Conservation (phyloP, 495 filamentous ascomycete genomes). For the Cladorrhinum samala region DNA sequence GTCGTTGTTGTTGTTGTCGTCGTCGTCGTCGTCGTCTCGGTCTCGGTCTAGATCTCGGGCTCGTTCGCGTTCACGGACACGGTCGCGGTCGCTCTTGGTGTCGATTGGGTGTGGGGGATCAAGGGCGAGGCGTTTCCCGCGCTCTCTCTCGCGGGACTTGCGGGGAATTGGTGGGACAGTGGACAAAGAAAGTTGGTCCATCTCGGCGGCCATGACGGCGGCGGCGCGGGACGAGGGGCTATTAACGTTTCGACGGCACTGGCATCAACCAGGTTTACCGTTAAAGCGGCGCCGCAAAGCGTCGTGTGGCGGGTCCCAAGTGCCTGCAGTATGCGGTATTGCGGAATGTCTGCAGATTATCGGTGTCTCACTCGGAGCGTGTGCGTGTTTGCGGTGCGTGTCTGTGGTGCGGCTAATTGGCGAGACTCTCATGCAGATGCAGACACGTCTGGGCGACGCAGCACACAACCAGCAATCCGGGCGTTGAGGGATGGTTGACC, state of each 20-base stretch:
- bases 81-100: constrained; percentile 7
- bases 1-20: too few relatives aligned
- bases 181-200: constrained; percentile 20
- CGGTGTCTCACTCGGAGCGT: constrained; percentile 13
- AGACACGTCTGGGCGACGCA: constrained; percentile 15
- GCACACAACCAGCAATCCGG: too few relatives aligned
- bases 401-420: constrained; percentile 22
- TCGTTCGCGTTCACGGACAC: constrained; percentile 10
- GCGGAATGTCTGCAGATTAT: neutral
- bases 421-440: constrained; percentile 22
- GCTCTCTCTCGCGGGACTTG: constrained; percentile 27
- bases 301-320: constrained; percentile 3
- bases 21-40: constrained; percentile 17
- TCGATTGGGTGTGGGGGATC: neutral
- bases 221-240: constrained; percentile 11
- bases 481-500: neutral
- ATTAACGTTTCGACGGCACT: constrained; percentile 19
- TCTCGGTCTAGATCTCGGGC: constrained; percentile 14
- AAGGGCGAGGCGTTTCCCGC: constrained; percentile 11
- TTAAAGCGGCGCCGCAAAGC: neutral
- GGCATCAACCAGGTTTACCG: constrained; percentile 9
- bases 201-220: constrained; percentile 20
- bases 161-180: constrained; percentile 26
- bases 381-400: too few relatives aligned
- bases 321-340: too few relatives aligned